Conservation (phyloP, 176 grass and related monocot genomes). For the Carex myosuroides region DNA sequence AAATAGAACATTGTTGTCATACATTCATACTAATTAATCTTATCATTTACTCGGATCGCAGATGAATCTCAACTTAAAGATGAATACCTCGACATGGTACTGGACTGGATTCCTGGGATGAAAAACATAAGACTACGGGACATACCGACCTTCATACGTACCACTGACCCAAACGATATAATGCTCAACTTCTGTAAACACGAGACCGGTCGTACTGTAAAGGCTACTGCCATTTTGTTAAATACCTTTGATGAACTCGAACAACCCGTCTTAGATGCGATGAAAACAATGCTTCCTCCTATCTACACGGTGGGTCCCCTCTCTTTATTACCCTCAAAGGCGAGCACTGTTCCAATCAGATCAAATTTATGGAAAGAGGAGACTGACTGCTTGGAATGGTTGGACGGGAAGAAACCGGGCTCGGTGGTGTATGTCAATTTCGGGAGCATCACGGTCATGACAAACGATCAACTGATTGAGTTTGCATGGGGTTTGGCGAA, state of each 20-base stretch:
- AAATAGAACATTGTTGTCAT: background rate
- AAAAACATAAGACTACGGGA: constrained; percentile 46
- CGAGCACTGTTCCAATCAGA: constrained; percentile 6
- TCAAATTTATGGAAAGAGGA: constrained; percentile 73
- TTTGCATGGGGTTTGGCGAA: constrained; percentile 66
- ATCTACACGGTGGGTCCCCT: constrained; percentile 54
- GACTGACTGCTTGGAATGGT: constrained; percentile 43
- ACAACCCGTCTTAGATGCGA: constrained; percentile 30
- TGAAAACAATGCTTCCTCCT: constrained; percentile 37
- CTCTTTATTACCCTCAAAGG: constrained; percentile 6
- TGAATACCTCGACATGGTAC: constrained; percentile 66
- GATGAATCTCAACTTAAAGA: constrained; percentile 44
- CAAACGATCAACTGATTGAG: constrained; percentile 31
- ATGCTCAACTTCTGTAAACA: constrained; percentile 30
- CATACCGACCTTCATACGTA: constrained; percentile 62
- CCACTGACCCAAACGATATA: constrained; percentile 42
- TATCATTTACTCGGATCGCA: background rate
- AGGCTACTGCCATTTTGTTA: constrained; percentile 46
- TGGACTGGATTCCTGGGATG: constrained; percentile 61
- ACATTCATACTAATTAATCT: background rate
- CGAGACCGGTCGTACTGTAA: constrained; percentile 13
- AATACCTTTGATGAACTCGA: constrained; percentile 67
- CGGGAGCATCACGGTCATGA: constrained; percentile 61
- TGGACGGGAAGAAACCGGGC: constrained; percentile 25
- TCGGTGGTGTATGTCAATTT: constrained; percentile 86